Evolutionary conservation across 371 early-diverging fungal genomes (phyloP), one percentile per base, ranked within the genome.

Genomic region (Dinochytrium kinnereticum): DNA sequence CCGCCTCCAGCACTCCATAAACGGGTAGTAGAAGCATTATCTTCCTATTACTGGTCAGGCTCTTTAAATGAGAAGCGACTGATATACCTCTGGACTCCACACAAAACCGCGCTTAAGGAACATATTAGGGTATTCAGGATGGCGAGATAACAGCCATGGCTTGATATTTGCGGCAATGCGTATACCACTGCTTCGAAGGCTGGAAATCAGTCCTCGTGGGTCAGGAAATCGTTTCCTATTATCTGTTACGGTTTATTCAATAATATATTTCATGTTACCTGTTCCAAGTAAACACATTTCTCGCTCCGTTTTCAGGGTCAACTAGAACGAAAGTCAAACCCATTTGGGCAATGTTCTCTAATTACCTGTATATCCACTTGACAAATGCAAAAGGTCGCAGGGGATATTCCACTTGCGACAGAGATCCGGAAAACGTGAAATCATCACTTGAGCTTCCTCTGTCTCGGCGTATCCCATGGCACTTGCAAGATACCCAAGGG

Each of bases 241-340:
- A 51, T 17, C 28, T 30, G 24, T 10, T 36, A n/a, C 7, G 44
- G 24, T 73, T 57, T 59, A 36, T 31, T 15, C 34, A 21, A n/a
- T 26, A 26, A 19, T 28, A 19, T 3, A 37, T 68, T 26, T 24
- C 39, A 28, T 30, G 66, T 51, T 59, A 77, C 73, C 71, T 66
- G 70, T 89, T 88, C 90, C 90, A 90, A 2, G 88, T 89, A 74
- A 90, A 90, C 0, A 90, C 89, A 73, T 88, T 88, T 15, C 90
- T 81, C 34, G 85, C 85, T 0, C 86, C 86, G 1, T 74, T 70
- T 1, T 69, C 72, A 34, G 57, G 66, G 67, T 83, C 82, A 37
- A 82, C 79, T 61, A n/a, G 13, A 49, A 39, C 15, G 3, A 59
- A 5, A 17, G 2, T 28, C 5, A 64, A 3, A 17, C 21, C 51